Conservation (phyloP, 2,329 filamentous ascomycete species). For the Bimuria novae-zelandiae region DNA sequence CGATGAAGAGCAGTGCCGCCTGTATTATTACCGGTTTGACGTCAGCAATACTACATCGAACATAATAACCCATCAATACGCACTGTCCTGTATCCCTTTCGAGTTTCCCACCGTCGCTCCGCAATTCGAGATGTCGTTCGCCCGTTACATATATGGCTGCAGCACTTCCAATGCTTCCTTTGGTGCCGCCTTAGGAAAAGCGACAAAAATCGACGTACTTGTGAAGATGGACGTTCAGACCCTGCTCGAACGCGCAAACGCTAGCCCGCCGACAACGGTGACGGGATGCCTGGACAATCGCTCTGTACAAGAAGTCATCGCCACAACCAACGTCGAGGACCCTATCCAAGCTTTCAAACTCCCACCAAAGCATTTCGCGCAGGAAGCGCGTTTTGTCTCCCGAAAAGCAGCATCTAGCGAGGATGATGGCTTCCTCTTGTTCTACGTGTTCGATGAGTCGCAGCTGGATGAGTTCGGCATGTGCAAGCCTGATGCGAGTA, state of each 20-base stretch:
- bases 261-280: constrained; percentile 53
- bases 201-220: constrained; percentile 68
- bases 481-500: constrained; percentile 49
- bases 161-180: constrained; percentile 63
- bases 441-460: constrained; percentile 71
- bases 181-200: constrained; percentile 64
- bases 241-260: constrained; percentile 60
- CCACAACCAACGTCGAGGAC: constrained; percentile 50
- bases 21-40: constrained; percentile 71
- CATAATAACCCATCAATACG: constrained; percentile 65
- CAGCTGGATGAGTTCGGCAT: constrained; percentile 61
- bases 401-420: constrained; percentile 47
- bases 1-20: constrained; percentile 68
- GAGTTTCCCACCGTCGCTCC: constrained; percentile 69
- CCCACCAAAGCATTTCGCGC: constrained; percentile 65
- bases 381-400: constrained; percentile 70
- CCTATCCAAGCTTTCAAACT: constrained; percentile 66
- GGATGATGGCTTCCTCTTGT: constrained; percentile 70
- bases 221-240: constrained; percentile 63
- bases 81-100: constrained; percentile 66
- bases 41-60: constrained; percentile 43
- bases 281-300: constrained; percentile 67
- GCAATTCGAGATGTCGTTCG: constrained; percentile 59
- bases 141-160: constrained; percentile 70
- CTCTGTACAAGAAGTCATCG: constrained; percentile 58